Evolutionary conservation across 441 rosid genomes (phyloP).

Genomic region (Mallotus repandus): DNA sequence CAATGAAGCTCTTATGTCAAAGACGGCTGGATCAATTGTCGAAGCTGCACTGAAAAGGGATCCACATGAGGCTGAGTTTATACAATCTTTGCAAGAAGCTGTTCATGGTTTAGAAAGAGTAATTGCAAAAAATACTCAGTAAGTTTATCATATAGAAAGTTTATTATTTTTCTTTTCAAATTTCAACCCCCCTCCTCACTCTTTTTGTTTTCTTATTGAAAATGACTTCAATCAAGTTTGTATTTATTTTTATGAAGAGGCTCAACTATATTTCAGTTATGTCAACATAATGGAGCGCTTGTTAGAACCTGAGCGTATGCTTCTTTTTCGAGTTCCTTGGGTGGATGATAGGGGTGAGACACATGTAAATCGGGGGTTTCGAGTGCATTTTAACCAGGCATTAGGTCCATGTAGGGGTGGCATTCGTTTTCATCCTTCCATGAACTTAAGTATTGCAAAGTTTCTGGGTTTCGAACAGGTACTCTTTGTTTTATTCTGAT

Average conservation of each 20-base stretch:
- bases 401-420: slow-evolving; percentile 98
- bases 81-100: slow-evolving; percentile 93
- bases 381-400: slow-evolving; percentile 97
- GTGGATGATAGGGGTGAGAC: slow-evolving; percentile 97
- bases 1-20: slow-evolving; percentile 97
- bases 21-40: slow-evolving; percentile 96
- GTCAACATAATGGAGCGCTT: slow-evolving; percentile 96
- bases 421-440: slow-evolving; percentile 88
- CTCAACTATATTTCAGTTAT: slow-evolving; percentile 57
- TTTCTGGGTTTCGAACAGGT: slow-evolving; percentile 99
- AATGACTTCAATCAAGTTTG: slow-evolving; percentile 13
- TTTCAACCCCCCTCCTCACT: background rate
- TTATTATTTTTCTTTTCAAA: background rate
- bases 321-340: slow-evolving; percentile 97
- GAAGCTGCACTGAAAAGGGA: slow-evolving; percentile 92
- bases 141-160: slow-evolving; percentile 40
- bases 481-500: slow-evolving; percentile 17
- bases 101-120: slow-evolving; percentile 99
- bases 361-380: slow-evolving; percentile 91
- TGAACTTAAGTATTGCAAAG: slow-evolving; percentile 89
- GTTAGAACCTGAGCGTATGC: slow-evolving; percentile 91
- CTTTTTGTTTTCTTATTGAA: slow-evolving; percentile 23
- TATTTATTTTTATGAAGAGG: slow-evolving; percentile 22
- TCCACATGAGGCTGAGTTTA: slow-evolving; percentile 92
- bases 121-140: slow-evolving; percentile 94